Conservation (phyloP, 1,284 basidiomycete species). For the Volvariella surrecta region DNA sequence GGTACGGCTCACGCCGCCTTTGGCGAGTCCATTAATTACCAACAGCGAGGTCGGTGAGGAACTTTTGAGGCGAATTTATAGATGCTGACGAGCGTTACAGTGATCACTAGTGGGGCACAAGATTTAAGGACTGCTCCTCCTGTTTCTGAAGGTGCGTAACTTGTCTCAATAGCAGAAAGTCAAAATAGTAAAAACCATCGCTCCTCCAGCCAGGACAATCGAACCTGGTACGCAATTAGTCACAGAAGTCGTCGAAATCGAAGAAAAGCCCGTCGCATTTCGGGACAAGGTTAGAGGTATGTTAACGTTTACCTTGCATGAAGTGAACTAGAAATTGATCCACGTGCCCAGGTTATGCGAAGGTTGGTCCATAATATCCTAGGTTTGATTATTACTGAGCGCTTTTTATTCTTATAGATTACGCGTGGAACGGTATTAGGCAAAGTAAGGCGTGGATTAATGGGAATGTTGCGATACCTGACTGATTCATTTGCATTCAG, state of each 20-base stretch:
- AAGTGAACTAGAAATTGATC: constrained; percentile 20
- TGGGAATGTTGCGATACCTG: not conserved
- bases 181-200: too few species aligned
- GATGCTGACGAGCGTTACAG: too few species aligned
- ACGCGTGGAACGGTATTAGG: constrained; percentile 28
- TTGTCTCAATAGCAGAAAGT: too few species aligned
- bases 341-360: not conserved
- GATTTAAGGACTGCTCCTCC: too few species aligned
- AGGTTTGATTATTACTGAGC: not conserved
- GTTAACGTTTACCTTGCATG: constrained; percentile 8
- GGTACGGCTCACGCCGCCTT: too few species aligned
- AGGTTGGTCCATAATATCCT: not conserved
- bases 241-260: not conserved
- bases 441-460: constrained; percentile 6
- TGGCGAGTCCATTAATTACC: too few species aligned
- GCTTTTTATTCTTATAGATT: constrained; percentile 20
- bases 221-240: too few species aligned
- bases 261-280: constrained; percentile 27
- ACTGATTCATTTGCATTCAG: constrained; percentile 10
- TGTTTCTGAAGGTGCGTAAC: too few species aligned
- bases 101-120: too few species aligned
- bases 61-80: too few species aligned
- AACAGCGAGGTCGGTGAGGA: too few species aligned
- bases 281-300: constrained; percentile 40
- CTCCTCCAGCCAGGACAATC: too few species aligned